These are phyloP conservation scores for Fusarium guadeloupense DNA, from an alignment of 2,329 filamentous ascomycete genomes.

Conservation along the genomic window DNA sequence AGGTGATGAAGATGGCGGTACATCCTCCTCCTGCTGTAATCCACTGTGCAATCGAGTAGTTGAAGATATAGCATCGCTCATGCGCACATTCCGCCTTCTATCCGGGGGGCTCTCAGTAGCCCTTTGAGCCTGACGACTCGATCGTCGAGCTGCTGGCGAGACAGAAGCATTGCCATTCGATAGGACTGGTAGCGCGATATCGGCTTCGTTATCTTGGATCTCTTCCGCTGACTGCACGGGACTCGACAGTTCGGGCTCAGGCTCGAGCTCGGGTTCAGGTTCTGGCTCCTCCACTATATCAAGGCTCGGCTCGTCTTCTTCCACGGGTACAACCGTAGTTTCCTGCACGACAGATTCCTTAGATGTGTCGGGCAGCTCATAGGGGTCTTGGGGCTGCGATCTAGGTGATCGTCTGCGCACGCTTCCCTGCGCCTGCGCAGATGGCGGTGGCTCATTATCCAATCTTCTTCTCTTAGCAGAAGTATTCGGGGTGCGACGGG, in stretches of 20 bases:
- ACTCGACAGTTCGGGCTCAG: slow-evolving; percentile 17
- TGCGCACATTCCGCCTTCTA: slow-evolving; percentile 53
- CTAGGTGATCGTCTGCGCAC: slow-evolving; percentile 32
- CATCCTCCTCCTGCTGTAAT: slow-evolving; percentile 45
- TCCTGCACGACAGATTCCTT: slow-evolving; percentile 40
- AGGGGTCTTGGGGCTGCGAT: slow-evolving; percentile 37
- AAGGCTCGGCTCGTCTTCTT: slow-evolving; percentile 3
- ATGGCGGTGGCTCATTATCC: slow-evolving; percentile 35
- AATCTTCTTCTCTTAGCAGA: slow-evolving; percentile 59
- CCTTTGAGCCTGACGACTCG: slow-evolving; percentile 27
- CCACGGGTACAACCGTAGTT: neutral
- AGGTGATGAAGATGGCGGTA: slow-evolving; percentile 53
- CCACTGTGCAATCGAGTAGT: slow-evolving; percentile 56
- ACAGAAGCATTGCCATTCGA: slow-evolving; percentile 19
- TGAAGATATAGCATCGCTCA: slow-evolving; percentile 50
- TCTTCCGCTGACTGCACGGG: slow-evolving; percentile 12
- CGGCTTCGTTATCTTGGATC: slow-evolving; percentile 11
- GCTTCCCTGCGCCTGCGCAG: slow-evolving; percentile 15
- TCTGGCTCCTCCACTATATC: slow-evolving; percentile 2
- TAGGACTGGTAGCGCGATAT: slow-evolving; percentile 36
- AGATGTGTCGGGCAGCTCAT: slow-evolving; percentile 45
- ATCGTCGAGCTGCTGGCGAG: slow-evolving; percentile 21
- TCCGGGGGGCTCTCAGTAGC: slow-evolving; percentile 61
- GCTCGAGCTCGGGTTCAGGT: neutral
- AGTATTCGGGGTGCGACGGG: too few species aligned